A percentile compares a stretch with the other conserved stretches of the same genome.
phyloP scores from a whole-genome alignment of 2,329 filamentous ascomycete genomes.

The Fonsecaea monophora region DNA sequence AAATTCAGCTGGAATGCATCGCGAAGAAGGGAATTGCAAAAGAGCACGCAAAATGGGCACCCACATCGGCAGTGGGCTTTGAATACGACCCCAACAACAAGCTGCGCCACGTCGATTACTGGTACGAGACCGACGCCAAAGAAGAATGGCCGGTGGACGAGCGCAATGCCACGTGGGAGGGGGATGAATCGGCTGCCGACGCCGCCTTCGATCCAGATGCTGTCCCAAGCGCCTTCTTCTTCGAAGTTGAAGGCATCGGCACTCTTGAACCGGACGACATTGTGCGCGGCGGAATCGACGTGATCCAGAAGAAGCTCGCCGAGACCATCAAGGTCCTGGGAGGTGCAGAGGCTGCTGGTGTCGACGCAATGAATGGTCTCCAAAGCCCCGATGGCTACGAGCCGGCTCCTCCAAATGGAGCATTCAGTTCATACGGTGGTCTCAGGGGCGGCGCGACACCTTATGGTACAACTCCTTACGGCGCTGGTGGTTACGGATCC shows the following conservation, averaged over 20 bases:
- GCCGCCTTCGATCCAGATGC: conserved; percentile 92
- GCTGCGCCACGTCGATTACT: conserved; percentile 86
- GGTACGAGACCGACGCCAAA: conserved; percentile 85
- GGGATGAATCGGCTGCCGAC: conserved; percentile 81
- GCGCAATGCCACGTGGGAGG: conserved; percentile 70
- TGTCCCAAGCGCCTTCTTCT: conserved; percentile 83
- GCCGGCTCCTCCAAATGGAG: conserved; percentile 51
- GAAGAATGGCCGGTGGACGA: conserved; percentile 75
- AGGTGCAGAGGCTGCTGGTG: conserved; percentile 53
- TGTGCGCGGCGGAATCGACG: conserved; percentile 84
- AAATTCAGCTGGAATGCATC: conserved; percentile 86
- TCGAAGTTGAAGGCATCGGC: conserved; percentile 88
- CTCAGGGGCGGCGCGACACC: conserved; percentile 60
- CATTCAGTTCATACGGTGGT: conserved; percentile 70
- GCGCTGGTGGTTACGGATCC: conserved; percentile 37
- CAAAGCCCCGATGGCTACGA: conserved; percentile 61
- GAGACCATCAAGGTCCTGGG: conserved; percentile 69
- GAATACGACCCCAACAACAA: conserved; percentile 99
- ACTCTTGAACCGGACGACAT: conserved; percentile 89
- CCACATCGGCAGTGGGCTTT: conserved; percentile 89
- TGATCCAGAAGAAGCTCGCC: conserved; percentile 89
- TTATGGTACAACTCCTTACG: conserved; percentile 67
- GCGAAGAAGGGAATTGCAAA: conserved; percentile 99
- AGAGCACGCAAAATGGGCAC: conserved; percentile 98
- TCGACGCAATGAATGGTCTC: conserved; percentile 52